phyloP scores from a whole-genome alignment of 345 rosid species.

The Fremontodendron californicum region DNA sequence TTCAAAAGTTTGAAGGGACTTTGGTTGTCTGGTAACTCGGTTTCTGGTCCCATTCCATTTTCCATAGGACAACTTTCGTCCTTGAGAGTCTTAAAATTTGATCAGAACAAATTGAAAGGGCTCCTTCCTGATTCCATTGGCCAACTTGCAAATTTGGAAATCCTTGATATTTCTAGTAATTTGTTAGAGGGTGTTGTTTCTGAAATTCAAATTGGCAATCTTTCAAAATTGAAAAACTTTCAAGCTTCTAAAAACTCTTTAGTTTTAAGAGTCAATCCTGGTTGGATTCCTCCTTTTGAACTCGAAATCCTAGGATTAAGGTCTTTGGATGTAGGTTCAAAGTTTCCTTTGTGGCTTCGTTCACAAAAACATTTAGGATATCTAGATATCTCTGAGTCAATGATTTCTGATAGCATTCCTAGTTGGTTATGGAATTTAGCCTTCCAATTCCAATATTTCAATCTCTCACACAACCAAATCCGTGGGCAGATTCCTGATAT shows the following conservation, averaged over 20 bases:
- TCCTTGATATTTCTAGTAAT: not conserved
- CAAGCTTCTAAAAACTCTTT: not conserved
- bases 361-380: not conserved
- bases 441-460: not conserved
- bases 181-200: not conserved
- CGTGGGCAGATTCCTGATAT: conserved; percentile 22
- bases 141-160: not conserved
- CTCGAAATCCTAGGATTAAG: not conserved
- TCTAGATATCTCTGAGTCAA: conserved; percentile 15
- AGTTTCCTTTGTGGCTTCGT: conserved; percentile 1
- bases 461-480: conserved; percentile 27
- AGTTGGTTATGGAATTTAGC: conserved; percentile 9
- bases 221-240: not conserved
- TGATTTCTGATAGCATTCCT: not conserved
- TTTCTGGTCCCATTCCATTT: not conserved
- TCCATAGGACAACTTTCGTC: conserved; percentile 3
- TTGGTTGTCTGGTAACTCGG: not conserved
- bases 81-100: conserved; percentile 1
- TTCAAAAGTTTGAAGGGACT: not conserved
- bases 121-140: not conserved
- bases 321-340: not conserved
- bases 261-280: not conserved
- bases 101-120: not conserved
- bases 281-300: not conserved
- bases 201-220: not conserved